Percentiles rank a stretch among this genome's conserved stretches.
Evolutionary conservation across 106 monocot species (phyloP).

Genomic region (Narthecium ossifragum): DNA sequence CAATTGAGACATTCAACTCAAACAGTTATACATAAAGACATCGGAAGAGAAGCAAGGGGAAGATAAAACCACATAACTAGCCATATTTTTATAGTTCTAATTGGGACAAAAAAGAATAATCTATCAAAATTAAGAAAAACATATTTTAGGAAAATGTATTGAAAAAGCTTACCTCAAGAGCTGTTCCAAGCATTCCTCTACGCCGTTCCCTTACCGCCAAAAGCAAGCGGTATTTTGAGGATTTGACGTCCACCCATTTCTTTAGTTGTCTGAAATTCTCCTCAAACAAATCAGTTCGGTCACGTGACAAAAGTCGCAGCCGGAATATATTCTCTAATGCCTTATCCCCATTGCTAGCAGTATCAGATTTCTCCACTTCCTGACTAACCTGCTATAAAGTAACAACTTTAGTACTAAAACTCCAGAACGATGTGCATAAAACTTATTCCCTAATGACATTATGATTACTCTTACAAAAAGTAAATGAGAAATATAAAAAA

Average conservation of each 20-base stretch:
- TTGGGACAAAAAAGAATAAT: no score
- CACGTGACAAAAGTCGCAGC: conserved; percentile 6
- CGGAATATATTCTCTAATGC: no score
- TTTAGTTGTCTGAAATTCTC: conserved; percentile 83
- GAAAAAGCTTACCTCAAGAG: conserved; percentile 61
- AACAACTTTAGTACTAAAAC: no score
- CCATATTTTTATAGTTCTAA: no score
- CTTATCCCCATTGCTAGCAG: not conserved
- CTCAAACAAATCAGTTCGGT: conserved; percentile 58
- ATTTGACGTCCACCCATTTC: conserved; percentile 90
- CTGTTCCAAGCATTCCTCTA: conserved; percentile 63
- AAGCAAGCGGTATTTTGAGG: conserved; percentile 58
- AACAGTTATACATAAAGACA: not conserved
- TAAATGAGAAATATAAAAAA: no score
- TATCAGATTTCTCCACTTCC: not conserved
- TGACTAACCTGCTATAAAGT: conserved; percentile 12
- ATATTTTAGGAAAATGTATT: no score
- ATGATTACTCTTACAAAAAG: no score
- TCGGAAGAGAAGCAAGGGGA: not conserved
- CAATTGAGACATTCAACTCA: not conserved
- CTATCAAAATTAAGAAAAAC: not conserved
- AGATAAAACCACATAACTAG: no score
- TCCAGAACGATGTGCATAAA: no score
- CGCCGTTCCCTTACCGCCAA: conserved; percentile 48
- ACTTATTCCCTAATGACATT: no score